phyloP scores from a whole-genome alignment of 495 filamentous ascomycete species.

The Aspergillus avenaceus region DNA sequence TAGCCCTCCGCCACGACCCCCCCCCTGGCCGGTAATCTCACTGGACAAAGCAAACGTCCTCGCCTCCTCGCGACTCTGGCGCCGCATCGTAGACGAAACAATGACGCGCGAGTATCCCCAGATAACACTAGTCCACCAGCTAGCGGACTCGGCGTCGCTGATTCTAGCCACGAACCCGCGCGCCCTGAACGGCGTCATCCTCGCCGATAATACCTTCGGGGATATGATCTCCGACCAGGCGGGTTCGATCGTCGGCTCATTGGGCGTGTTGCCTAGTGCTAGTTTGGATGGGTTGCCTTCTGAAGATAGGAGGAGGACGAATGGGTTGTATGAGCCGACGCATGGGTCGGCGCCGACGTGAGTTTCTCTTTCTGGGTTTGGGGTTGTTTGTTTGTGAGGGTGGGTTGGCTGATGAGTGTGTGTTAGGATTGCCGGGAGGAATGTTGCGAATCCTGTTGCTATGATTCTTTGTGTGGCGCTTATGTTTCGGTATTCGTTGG shows the following conservation, averaged over 20 bases:
- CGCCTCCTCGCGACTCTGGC: constrained; percentile 47
- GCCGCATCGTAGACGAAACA: constrained; percentile 38
- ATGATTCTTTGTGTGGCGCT: constrained; percentile 85
- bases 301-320: constrained; percentile 25
- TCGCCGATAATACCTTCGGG: constrained; percentile 50
- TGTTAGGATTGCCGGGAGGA: constrained; percentile 31
- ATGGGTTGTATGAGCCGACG: constrained; percentile 40
- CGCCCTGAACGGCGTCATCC: constrained; percentile 44
- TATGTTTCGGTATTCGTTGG: constrained; percentile 88
- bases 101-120: constrained; percentile 47
- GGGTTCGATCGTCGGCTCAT: constrained; percentile 42
- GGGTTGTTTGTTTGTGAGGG: too few species aligned
- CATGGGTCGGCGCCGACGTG: constrained; percentile 41
- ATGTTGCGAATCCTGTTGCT: constrained; percentile 62
- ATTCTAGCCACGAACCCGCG: constrained; percentile 47
- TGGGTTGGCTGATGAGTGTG: too few species aligned
- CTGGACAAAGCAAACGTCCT: constrained; percentile 52
- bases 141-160: constrained; percentile 47
- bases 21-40: constrained; percentile 41
- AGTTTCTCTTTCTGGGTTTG: constrained; percentile 14
- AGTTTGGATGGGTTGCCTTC: constrained; percentile 44
- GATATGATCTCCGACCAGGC: constrained; percentile 51
- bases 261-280: constrained; percentile 48
- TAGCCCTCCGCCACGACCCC: constrained; percentile 42
- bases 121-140: constrained; percentile 41